Conservation (phyloP, 169 alveolate species). For the Eimeria praecox region DNA sequence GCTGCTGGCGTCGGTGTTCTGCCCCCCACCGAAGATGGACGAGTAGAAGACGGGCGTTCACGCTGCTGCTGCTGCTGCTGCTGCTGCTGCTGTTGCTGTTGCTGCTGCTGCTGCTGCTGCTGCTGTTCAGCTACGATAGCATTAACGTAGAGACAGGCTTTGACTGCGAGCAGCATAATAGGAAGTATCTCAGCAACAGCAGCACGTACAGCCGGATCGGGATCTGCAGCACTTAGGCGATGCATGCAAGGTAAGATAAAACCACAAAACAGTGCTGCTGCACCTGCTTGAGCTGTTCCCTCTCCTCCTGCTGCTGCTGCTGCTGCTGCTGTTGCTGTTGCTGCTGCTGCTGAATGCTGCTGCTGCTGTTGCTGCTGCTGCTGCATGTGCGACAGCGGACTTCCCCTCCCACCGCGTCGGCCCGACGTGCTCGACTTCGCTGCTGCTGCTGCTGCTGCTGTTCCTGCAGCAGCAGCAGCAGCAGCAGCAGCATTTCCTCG, state of each 20-base stretch:
- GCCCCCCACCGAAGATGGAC: not conserved
- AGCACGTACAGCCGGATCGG: conserved; percentile 56
- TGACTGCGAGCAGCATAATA: conserved; percentile 48
- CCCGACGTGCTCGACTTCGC: not conserved
- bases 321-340: conserved; percentile 14
- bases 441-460: not conserved
- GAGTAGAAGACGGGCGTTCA: not conserved
- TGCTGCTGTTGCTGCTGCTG: not conserved
- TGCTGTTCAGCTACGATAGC: conserved; percentile 44
- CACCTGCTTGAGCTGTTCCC: conserved; percentile 36
- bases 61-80: conserved; percentile 9
- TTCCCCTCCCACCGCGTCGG: conserved; percentile 12
- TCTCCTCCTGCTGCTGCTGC: conserved; percentile 33
- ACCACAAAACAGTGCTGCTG: conserved; percentile 64
- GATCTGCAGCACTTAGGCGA: conserved; percentile 30
- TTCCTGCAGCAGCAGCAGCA: conserved; percentile 6
- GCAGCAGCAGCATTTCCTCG: not conserved
- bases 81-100: conserved; percentile 47
- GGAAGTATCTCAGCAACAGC: conserved; percentile 71
- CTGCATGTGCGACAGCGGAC: not conserved
- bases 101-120: conserved; percentile 56
- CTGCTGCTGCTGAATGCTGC: not conserved
- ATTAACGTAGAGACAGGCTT: conserved; percentile 23
- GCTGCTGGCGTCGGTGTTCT: not conserved
- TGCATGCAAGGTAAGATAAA: conserved; percentile 39